Base-by-base conservation (phyloP, 768 basidiomycete genomes). In the Polyporus arcularius region DNA sequence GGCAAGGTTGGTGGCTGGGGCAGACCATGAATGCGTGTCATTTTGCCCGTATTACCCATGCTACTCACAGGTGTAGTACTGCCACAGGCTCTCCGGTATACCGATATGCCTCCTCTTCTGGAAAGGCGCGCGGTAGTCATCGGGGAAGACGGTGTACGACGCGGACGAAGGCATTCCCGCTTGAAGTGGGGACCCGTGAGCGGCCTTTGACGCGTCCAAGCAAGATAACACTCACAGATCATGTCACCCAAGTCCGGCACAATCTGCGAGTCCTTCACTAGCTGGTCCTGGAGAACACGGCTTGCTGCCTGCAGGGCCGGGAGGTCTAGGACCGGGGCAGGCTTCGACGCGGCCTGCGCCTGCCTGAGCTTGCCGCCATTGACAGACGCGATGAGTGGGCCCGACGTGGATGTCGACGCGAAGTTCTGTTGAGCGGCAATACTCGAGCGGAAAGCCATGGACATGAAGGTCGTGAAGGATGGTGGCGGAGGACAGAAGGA, bases 71-170 rank as follows among this genome's bases (percentile, higher is more conserved):
- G 87, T 86, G 72, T 88, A 92, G 69, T 88, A 88, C 68, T 91
- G 85, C 57, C 90, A 92, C 55, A 92, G 76, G 6, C 82, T 82
- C 58, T 92, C 90, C 15, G 90, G 90, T 21, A 92, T 89, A n/a
- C 84, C 81, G 65, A 90, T 78, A 56, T 90, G 85, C 64, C 84
- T 84, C 68, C 85, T 78, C 72, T 91, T 92, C 74, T 91, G 90
- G 70, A 88, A 92, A 1, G 90, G 90, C 4, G 90, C 86, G 64
- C 88, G 83, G 62, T 82, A 83, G 70, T 92, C 90, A 61, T 92
- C 88, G 2, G 89, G 85, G 71, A 85, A 90, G 57, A 90, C 77
- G 64, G 83, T 91, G 71, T 93, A 92, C 9, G 85, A 82, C n/a
- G 84, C 82, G n/a, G 90, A 90, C 28, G 86, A 87, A 56, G 85